These are phyloP conservation scores for Isabelozyma rhagii DNA, from an alignment of 805 yeast genomes.

Conservation along the genomic window DNA sequence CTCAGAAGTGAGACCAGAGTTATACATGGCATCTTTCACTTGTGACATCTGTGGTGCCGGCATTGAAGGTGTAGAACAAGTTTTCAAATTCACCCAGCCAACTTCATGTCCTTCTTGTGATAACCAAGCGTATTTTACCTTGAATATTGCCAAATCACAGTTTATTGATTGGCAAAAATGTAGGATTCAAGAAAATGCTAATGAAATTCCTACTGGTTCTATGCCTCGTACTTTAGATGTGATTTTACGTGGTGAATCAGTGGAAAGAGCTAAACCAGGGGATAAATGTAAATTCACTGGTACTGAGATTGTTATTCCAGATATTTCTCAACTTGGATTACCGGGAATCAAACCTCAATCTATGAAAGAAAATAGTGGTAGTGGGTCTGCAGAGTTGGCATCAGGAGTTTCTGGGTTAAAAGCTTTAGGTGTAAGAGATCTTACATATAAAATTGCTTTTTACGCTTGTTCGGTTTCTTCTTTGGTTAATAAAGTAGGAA, in stretches of 20 bases:
- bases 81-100: constrained; percentile 92
- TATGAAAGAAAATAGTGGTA: constrained; percentile 60
- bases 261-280: constrained; percentile 96
- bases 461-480: constrained; percentile 89
- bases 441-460: constrained; percentile 88
- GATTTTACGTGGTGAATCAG: constrained; percentile 87
- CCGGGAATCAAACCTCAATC: constrained; percentile 93
- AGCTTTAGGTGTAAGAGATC: constrained; percentile 89
- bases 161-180: constrained; percentile 97
- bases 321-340: constrained; percentile 85
- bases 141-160: constrained; percentile 77
- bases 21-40: constrained; percentile 79
- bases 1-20: constrained; percentile 93
- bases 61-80: constrained; percentile 87
- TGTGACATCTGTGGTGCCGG: constrained; percentile 86
- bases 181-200: constrained; percentile 93
- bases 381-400: constrained; percentile 65
- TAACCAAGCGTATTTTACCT: constrained; percentile 81
- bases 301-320: constrained; percentile 92
- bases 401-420: constrained; percentile 88
- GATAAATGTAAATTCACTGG: constrained; percentile 94
- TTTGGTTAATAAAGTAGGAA: constrained; percentile 30
- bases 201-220: constrained; percentile 95
- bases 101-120: constrained; percentile 87
- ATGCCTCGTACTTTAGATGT: constrained; percentile 98